Evolutionary conservation across 139 green algal species (phyloP).

Genomic region (Chlamydomonas applanata): DNA sequence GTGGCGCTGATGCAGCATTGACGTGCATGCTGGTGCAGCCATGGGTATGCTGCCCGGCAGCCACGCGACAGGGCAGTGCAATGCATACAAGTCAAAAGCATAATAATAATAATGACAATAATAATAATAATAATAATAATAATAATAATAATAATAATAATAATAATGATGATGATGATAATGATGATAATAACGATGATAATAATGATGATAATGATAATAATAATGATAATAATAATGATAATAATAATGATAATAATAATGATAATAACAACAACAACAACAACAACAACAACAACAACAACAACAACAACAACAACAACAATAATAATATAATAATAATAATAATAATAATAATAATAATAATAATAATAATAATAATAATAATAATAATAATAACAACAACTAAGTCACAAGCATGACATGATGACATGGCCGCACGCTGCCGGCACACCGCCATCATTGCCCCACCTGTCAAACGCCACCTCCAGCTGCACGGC

Average conservation of each 20-base stretch:
- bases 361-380: no score
- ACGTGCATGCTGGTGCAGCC: no score
- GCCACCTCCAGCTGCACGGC: conserved; percentile 17
- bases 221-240: background rate
- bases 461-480: background rate
- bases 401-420: no score
- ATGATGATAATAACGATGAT: background rate
- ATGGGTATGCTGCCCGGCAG: no score
- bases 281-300: no score
- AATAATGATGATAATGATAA: background rate
- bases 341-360: no score
- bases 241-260: background rate
- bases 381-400: no score
- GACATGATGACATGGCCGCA: no score
- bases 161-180: conserved; percentile 6
- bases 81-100: background rate
- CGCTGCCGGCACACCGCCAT: no score
- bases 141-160: background rate
- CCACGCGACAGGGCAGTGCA: conserved; percentile 56
- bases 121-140: conserved; percentile 1
- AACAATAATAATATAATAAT: no score
- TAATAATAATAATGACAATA: background rate
- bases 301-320: no score
- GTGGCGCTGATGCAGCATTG: no score
- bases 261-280: conserved; percentile 4